Evolutionary conservation across 2,329 filamentous ascomycete genomes (phyloP), one percentile per base, ranked within the genome.

Genomic region (Neonectria neomacrospora): DNA sequence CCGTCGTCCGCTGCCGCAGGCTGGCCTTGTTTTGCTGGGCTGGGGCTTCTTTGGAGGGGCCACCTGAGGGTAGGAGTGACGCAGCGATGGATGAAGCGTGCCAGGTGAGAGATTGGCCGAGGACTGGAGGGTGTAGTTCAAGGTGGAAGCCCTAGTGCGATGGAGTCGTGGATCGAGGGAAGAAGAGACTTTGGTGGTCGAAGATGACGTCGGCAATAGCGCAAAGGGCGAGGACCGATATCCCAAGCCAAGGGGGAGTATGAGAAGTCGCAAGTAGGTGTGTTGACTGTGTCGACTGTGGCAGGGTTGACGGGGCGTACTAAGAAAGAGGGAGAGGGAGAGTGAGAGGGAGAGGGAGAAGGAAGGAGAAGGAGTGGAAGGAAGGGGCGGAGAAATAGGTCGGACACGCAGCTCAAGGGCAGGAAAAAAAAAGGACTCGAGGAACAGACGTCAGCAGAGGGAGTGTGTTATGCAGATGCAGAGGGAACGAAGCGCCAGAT

Each of bases 1-100:
- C 69, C 71, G 71, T 72, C 68, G 69, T 71, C 61, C 61, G 71
- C 63, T 64, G 66, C 62, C 66, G 67, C 71, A 64, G 70, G 67
- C 58, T 68, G 51, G 63, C 63, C 48, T 65, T 57, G 64, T 58
- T 60, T 67, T 54, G 14, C 58, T 64, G 55, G 64, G 52, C 50
- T 54, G 62, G 59, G 52, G 55, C 42, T 50, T 45, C 48, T 54
- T 54, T 4, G 51, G 63, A 59, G 60, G 58, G 56, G 64, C 54
- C 63, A 53, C 57, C 61, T 30, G 57, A 45, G 44, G 55, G 50
- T 26, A 47, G 34, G 37, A 63, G 63, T 69, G 65, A 69, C 63
- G 60, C 67, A 68, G 66, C 52, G 45, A 32, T 34, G 51, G 53
- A 26, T 42, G 54, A 30, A 52, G 62, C 50, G 56, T 37, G 56